Evolutionary conservation across 2,329 filamentous ascomycete species (phyloP), one percentile per base, ranked within the genome.

Genomic region (Monilinia fructigena): DNA sequence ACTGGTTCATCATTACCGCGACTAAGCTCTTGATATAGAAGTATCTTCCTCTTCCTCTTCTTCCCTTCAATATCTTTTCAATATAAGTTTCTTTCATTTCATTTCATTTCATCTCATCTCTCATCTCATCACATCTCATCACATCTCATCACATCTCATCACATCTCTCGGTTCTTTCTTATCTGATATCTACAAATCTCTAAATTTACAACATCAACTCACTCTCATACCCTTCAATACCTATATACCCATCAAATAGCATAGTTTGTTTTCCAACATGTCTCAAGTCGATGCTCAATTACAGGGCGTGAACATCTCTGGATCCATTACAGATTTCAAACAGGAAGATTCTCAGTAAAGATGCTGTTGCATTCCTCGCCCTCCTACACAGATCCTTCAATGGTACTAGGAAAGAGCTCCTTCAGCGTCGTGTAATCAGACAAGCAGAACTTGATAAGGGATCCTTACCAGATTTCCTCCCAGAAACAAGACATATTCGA

Each of bases 341-440:
- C 78, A 88, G 87, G 81, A 94, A 96, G 84, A 96, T 99, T 78
- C 86, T 98, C 72, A 97, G 88, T 70, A 94, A 93, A 74, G 86
- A 96, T 72, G 94, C 94, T 66, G 88, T 92, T 71, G 90, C 92
- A 70, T 99, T 98, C 83, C 87, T 99, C 68, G 91, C 94, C 48
- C 89, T 97, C 71, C 87, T 99, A 75, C 95, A 99, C 82, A 90
- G 94, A 77, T 92, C 93, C 71, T 98, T 98, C 85, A 96, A 98
- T 79, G 82, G 79, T 70, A 94, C 89, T 66, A 91, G 95, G 80
- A 97, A 97, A 83, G 83, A 85, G 59, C 87, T 99, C 54, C 87
- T 99, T 65, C 89, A 97, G 81, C 89, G 93, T 75, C 92, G 95
- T 75, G 86, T 90, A 74, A 82, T 89, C 72, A 91, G 94, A 76